Percentiles rank a stretch among this genome's conserved stretches.
Evolutionary conservation across 176 grass and related monocot genomes (phyloP).

Genomic region (Elymus sibiricus): DNA sequence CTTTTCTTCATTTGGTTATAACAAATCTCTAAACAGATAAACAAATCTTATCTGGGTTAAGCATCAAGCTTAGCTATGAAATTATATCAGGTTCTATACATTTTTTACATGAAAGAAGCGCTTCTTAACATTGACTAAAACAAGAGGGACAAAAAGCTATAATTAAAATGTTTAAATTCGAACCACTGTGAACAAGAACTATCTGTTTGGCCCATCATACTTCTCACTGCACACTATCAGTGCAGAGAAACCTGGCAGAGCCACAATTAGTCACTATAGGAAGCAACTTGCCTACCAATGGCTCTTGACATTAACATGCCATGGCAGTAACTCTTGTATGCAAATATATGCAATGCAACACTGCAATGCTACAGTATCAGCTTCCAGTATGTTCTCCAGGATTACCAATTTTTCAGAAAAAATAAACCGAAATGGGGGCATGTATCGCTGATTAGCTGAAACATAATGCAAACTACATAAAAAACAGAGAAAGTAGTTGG

Average conservation of each 20-base stretch:
- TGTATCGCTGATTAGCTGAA: too few species aligned
- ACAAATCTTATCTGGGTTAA: neutral
- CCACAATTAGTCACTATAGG: constrained; percentile 56
- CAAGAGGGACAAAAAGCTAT: constrained; percentile 6
- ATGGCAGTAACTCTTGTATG: constrained; percentile 52
- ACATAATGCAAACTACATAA: too few species aligned
- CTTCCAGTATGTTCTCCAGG: too few species aligned
- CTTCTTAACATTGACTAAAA: neutral
- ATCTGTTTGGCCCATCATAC: constrained; percentile 70
- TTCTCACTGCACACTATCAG: constrained; percentile 94
- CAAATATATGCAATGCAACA: neutral
- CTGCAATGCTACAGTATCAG: too few species aligned
- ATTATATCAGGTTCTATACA: neutral
- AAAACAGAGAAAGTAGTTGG: too few species aligned
- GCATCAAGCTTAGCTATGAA: neutral
- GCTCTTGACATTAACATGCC: constrained; percentile 73
- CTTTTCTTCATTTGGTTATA: neutral
- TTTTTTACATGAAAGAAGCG: neutral
- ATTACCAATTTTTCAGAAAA: too few species aligned
- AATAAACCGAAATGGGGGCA: too few species aligned
- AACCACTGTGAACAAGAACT: neutral
- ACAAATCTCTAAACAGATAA: neutral
- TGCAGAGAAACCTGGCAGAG: constrained; percentile 93
- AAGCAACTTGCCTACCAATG: constrained; percentile 57
- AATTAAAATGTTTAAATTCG: neutral